Evolutionary conservation across 2,329 filamentous ascomycete genomes (phyloP), one percentile per base, ranked within the genome.

Genomic region (Phyllachora maydis): DNA sequence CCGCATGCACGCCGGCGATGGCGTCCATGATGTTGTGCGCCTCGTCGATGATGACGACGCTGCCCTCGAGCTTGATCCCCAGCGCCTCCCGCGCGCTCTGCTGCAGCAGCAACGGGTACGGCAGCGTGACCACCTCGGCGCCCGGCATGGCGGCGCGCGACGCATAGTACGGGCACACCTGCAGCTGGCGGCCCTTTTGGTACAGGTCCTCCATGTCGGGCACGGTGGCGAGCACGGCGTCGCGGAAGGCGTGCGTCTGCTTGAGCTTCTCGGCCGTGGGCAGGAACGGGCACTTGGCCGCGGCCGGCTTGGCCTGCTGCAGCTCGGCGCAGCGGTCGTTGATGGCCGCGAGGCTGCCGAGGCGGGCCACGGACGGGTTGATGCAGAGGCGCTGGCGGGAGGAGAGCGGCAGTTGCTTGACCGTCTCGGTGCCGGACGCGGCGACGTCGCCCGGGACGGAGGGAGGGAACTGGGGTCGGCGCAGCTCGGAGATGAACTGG

Each of bases 21-120:
- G 85, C 82, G 43, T 93, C 83, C 74, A 93, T 92, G 24, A 98
- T 65, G 40, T 98, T 98, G 43, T 98, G 88, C 0, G 88, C 88
- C 52, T 98, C 88, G 35, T 98, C 88, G 22, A 98, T 78, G 14
- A 98, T 76, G n/a, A 98, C 70, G 1, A 98, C 59, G 38, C 91
- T 88, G 4, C 71, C 69, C 36, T 90, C 82, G 6, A 98, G 49
- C 13, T 75, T 85, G 20, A 98, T 69, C 0, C 76, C 74, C 0
- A 98, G 57, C 0, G 88, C 82, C 30, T 95, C 83, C 23, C 88
- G 61, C 0, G 88, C 83, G 4, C 70, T 77, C 36, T 72, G 77
- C 39, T 95, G 88, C 3, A 98, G 54, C 0, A 98, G 58, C 5
- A 98, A 49, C 2, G 85, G 85, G 41, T 98, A 98, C 0, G 88